These are phyloP conservation scores for Apiotrichum sp. DNA, from an alignment of 1,284 basidiomycete genomes.

Conservation along the genomic window DNA sequence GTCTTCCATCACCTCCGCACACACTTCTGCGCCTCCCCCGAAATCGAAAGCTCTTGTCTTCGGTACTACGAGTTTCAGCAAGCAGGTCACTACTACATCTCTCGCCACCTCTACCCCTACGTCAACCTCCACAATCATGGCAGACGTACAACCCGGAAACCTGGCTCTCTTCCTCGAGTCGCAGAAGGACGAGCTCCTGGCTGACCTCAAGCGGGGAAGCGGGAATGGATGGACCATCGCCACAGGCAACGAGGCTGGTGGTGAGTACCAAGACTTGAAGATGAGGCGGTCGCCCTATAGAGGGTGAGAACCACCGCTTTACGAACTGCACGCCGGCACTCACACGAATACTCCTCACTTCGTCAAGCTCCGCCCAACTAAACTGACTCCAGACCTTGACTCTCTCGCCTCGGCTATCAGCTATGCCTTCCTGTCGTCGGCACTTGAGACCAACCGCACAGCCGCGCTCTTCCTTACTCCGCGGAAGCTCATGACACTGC, in stretches of 20 bases:
- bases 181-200: slow-evolving; percentile 52
- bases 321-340: too few relatives aligned
- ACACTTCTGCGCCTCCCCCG: too few relatives aligned
- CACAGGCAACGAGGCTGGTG: slow-evolving; percentile 89
- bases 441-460: slow-evolving; percentile 52
- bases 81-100: too few relatives aligned
- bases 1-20: too few relatives aligned
- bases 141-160: slow-evolving; percentile 4
- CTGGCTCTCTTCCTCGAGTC: slow-evolving; percentile 46
- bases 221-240: slow-evolving; percentile 67
- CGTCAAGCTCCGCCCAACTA: neutral
- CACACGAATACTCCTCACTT: too few relatives aligned
- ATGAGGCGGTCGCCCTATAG: too few relatives aligned
- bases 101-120: neutral
- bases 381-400: slow-evolving; percentile 65
- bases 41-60: too few relatives aligned
- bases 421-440: slow-evolving; percentile 64
- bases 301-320: too few relatives aligned
- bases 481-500: slow-evolving; percentile 63
- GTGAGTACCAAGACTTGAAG: slow-evolving; percentile 48
- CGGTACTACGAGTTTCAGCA: too few relatives aligned
- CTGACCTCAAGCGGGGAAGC: slow-evolving; percentile 48
- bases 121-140: neutral
- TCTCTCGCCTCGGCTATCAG: slow-evolving; percentile 74
- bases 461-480: slow-evolving; percentile 71